These are phyloP conservation scores for Berkeleyomyces basicola DNA, from an alignment of 2,329 filamentous ascomycete genomes.

Conservation along the genomic window DNA sequence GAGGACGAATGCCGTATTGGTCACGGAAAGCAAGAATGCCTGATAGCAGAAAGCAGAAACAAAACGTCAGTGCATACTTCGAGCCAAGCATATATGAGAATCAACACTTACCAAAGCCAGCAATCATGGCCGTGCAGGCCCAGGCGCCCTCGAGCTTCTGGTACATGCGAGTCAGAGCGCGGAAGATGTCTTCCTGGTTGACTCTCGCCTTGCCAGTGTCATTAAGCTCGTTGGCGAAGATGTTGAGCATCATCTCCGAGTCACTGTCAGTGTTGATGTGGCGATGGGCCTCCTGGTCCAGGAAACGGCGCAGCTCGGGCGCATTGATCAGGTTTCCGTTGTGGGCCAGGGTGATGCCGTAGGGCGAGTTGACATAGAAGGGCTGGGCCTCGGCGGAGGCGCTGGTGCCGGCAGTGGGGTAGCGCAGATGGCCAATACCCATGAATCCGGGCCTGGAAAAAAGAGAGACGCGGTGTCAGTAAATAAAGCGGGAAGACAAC, in stretches of 20 bases:
- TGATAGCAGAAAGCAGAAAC: neutral
- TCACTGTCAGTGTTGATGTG: slow-evolving; percentile 87
- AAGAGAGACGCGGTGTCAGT: neutral
- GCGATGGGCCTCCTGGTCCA: slow-evolving; percentile 64
- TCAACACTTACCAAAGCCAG: slow-evolving; percentile 45
- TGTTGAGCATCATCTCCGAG: slow-evolving; percentile 69
- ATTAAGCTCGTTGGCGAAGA: slow-evolving; percentile 69
- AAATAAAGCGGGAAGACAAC: neutral
- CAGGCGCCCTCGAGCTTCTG: slow-evolving; percentile 56
- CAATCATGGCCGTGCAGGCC: slow-evolving; percentile 69
- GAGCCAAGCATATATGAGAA: neutral
- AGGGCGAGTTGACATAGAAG: slow-evolving; percentile 75
- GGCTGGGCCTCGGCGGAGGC: slow-evolving; percentile 65
- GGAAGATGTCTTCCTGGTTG: slow-evolving; percentile 63
- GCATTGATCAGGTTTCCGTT: slow-evolving; percentile 82
- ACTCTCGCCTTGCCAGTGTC: slow-evolving; percentile 68
- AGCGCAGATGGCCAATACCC: slow-evolving; percentile 73
- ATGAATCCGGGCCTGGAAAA: slow-evolving; percentile 54
- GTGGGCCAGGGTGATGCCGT: slow-evolving; percentile 65
- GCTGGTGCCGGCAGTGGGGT: slow-evolving; percentile 76
- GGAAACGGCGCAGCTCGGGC: slow-evolving; percentile 47
- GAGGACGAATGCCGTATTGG: slow-evolving; percentile 57
- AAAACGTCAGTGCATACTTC: neutral
- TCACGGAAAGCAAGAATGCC: slow-evolving; percentile 15
- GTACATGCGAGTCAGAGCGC: slow-evolving; percentile 55